Evolutionary conservation across 2,329 filamentous ascomycete genomes (phyloP).

Genomic region (Fusarium pseudocircinatum): DNA sequence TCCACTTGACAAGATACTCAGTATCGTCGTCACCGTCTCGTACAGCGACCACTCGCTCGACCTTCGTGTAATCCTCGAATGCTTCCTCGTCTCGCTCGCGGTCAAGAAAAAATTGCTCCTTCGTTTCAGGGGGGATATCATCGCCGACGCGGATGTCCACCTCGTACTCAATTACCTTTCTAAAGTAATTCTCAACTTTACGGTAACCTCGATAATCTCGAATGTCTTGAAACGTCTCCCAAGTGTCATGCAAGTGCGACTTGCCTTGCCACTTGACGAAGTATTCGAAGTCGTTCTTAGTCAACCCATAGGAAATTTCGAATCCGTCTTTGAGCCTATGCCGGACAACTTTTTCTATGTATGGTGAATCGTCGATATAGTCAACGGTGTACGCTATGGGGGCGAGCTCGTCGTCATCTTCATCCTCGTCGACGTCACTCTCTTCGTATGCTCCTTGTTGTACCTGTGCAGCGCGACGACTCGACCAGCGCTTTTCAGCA

Average conservation of each 20-base stretch:
- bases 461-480: slow-evolving; percentile 80
- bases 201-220: slow-evolving; percentile 83
- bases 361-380: slow-evolving; percentile 80
- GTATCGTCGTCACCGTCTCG: slow-evolving; percentile 81
- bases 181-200: slow-evolving; percentile 94
- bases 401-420: slow-evolving; percentile 66
- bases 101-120: slow-evolving; percentile 95
- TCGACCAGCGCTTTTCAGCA: slow-evolving; percentile 91
- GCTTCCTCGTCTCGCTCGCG: slow-evolving; percentile 90
- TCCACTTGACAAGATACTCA: slow-evolving; percentile 98
- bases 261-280: slow-evolving; percentile 97
- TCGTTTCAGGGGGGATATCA: slow-evolving; percentile 82
- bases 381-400: slow-evolving; percentile 76
- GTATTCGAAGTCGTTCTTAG: slow-evolving; percentile 84
- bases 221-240: slow-evolving; percentile 83
- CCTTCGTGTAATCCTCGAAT: slow-evolving; percentile 87
- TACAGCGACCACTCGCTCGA: slow-evolving; percentile 90
- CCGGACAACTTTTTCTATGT: slow-evolving; percentile 90
- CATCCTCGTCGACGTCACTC: slow-evolving; percentile 71
- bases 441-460: slow-evolving; percentile 72
- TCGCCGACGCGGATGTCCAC: slow-evolving; percentile 80
- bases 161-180: slow-evolving; percentile 82
- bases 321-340: slow-evolving; percentile 80
- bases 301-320: slow-evolving; percentile 65
- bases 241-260: slow-evolving; percentile 94